Evolutionary conservation across 2,329 filamentous ascomycete genomes (phyloP).

Genomic region (Bipolaris victoriae): DNA sequence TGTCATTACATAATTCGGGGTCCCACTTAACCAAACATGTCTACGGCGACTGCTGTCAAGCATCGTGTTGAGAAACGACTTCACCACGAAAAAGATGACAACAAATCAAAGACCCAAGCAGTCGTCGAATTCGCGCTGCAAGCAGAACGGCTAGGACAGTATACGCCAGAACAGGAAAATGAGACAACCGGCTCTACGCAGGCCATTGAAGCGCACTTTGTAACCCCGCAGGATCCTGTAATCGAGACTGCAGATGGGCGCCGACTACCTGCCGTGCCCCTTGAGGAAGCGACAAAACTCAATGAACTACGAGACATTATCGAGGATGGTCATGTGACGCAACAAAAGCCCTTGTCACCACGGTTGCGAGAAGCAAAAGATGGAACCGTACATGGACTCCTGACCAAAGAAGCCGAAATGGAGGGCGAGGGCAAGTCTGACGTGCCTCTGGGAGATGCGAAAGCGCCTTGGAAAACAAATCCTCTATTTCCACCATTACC

Average conservation of each 20-base stretch:
- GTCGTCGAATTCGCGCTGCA: constrained; percentile 67
- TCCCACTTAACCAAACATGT: constrained; percentile 28
- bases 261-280: constrained; percentile 70
- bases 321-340: constrained; percentile 47
- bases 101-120: constrained; percentile 41
- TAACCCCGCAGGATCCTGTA: constrained; percentile 74
- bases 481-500: constrained; percentile 85
- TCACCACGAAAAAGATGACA: constrained; percentile 26
- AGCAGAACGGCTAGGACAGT: constrained; percentile 56
- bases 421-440: constrained; percentile 54
- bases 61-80: constrained; percentile 20
- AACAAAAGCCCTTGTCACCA: constrained; percentile 34
- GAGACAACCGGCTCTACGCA: constrained; percentile 55
- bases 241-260: constrained; percentile 71
- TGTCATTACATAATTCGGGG: constrained; percentile 22
- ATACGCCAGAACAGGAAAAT: constrained; percentile 50
- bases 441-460: constrained; percentile 52
- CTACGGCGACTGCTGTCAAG: constrained; percentile 28
- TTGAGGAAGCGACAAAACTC: constrained; percentile 72
- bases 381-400: constrained; percentile 50
- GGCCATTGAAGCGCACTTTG: constrained; percentile 65
- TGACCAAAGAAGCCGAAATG: constrained; percentile 29
- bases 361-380: constrained; percentile 51
- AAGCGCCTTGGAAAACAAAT: constrained; percentile 72
- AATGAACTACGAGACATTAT: constrained; percentile 66